Percentiles rank a stretch among this genome's conserved stretches.
These are phyloP conservation scores for Ophiostoma novo-ulmi DNA, from an alignment of 2,329 filamentous ascomycete genomes.

Conservation along the genomic window DNA sequence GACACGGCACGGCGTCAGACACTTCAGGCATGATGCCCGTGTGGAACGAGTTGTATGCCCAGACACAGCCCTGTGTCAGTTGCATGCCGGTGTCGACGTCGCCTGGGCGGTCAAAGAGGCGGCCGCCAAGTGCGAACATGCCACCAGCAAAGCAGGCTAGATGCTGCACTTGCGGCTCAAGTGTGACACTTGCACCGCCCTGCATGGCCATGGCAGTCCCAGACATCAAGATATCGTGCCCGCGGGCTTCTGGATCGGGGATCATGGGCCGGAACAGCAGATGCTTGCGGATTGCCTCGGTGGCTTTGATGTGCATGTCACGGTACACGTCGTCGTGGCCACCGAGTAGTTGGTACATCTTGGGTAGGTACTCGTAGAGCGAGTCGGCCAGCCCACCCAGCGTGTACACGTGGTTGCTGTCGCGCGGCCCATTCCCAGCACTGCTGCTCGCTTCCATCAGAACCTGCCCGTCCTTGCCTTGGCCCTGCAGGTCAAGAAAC, in stretches of 20 bases:
- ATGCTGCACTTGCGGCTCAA: constrained; percentile 39
- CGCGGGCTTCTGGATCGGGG: constrained; percentile 37
- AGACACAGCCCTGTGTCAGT: constrained; percentile 52
- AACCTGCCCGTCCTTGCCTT: neutral
- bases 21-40: constrained; percentile 57
- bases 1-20: constrained; percentile 44
- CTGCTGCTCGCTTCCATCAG: constrained; percentile 24
- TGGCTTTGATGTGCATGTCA: constrained; percentile 57
- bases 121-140: constrained; percentile 44
- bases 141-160: constrained; percentile 47
- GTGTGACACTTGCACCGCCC: constrained; percentile 18
- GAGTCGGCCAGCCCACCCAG: constrained; percentile 53
- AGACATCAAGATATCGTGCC: constrained; percentile 59
- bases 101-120: constrained; percentile 41
- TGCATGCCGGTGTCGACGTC: constrained; percentile 45
- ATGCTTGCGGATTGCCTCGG: constrained; percentile 55
- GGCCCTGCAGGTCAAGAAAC: constrained; percentile 50
- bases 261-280: constrained; percentile 67
- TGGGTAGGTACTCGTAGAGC: constrained; percentile 56
- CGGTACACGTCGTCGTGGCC: constrained; percentile 58
- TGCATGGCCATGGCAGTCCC: constrained; percentile 36
- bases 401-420: constrained; percentile 31
- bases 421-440: constrained; percentile 24
- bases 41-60: constrained; percentile 51
- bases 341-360: constrained; percentile 61